Evolutionary conservation across 2,329 filamentous ascomycete species (phyloP).

Genomic region (Hypoxylon sp.): DNA sequence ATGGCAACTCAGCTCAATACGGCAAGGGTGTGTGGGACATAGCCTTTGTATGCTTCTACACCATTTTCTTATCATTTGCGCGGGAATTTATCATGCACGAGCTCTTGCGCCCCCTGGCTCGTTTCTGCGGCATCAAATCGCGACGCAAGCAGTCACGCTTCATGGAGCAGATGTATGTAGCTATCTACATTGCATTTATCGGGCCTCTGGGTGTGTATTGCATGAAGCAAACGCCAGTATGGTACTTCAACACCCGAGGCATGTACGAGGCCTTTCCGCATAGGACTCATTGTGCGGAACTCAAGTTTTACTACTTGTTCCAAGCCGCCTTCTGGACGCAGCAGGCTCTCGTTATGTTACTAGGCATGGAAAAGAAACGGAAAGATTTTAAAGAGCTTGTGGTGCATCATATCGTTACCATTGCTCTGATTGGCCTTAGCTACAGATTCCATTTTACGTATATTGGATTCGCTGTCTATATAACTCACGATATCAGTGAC

Average conservation of each 20-base stretch:
- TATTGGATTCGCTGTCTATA: slow-evolving; percentile 79
- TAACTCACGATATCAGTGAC: slow-evolving; percentile 81
- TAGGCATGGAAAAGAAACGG: slow-evolving; percentile 78
- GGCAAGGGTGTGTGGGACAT: slow-evolving; percentile 78
- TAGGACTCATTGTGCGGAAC: slow-evolving; percentile 71
- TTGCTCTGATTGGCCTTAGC: slow-evolving; percentile 75
- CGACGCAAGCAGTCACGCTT: slow-evolving; percentile 76
- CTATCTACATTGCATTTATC: slow-evolving; percentile 76
- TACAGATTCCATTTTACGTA: slow-evolving; percentile 84
- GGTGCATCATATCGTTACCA: slow-evolving; percentile 77
- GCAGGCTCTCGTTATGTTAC: slow-evolving; percentile 76
- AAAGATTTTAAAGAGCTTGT: slow-evolving; percentile 83
- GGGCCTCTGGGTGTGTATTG: slow-evolving; percentile 78
- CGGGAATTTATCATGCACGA: slow-evolving; percentile 82
- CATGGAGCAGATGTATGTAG: slow-evolving; percentile 83
- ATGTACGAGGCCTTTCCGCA: slow-evolving; percentile 82
- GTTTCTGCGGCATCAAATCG: slow-evolving; percentile 68
- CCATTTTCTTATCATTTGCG: slow-evolving; percentile 77
- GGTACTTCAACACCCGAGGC: slow-evolving; percentile 79
- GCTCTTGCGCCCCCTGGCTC: slow-evolving; percentile 73
- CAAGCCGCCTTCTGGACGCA: slow-evolving; percentile 82
- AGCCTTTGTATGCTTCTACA: slow-evolving; percentile 79
- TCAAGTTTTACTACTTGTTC: slow-evolving; percentile 82
- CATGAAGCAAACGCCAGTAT: slow-evolving; percentile 77
- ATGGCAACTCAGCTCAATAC: slow-evolving; percentile 68